Conservation (phyloP, 1,139 yeast species). For the Yamadazyma epiphylla region DNA sequence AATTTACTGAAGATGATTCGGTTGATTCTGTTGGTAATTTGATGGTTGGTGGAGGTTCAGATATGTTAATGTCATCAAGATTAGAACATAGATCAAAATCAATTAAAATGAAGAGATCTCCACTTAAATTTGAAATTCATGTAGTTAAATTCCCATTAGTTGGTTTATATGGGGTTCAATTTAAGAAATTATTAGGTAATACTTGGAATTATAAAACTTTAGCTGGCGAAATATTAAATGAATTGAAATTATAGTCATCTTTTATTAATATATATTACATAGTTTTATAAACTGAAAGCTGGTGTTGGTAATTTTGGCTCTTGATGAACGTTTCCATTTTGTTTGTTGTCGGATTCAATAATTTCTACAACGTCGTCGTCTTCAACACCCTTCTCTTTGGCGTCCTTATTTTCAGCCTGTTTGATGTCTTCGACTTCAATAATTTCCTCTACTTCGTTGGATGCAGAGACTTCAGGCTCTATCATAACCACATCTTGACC, state of each 20-base stretch:
- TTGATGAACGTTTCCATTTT: too few species aligned
- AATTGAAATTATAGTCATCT: conserved; percentile 54
- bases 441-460: too few species aligned
- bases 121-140: conserved; percentile 86
- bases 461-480: too few species aligned
- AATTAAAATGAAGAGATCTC: conserved; percentile 27
- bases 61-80: conserved; percentile 60
- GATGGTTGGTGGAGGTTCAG: conserved; percentile 54
- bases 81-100: conserved; percentile 41
- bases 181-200: conserved; percentile 89
- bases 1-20: conserved; percentile 50
- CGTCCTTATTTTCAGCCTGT: too few species aligned
- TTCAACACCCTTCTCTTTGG: too few species aligned
- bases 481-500: too few species aligned
- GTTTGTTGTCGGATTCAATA: too few species aligned
- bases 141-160: conserved; percentile 91
- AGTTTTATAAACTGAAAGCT: too few species aligned
- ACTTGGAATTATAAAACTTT: conserved; percentile 95
- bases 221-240: conserved; percentile 81
- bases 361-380: too few species aligned
- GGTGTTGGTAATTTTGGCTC: too few species aligned
- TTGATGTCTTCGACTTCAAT: too few species aligned
- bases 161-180: conserved; percentile 90
- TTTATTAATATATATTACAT: conserved; percentile 1
- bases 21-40: conserved; percentile 57